Percentiles rank a stretch among this genome's conserved stretches.
These are phyloP conservation scores for Crataegus laevigata DNA, from an alignment of 306 rosid genomes.

Conservation along the genomic window DNA sequence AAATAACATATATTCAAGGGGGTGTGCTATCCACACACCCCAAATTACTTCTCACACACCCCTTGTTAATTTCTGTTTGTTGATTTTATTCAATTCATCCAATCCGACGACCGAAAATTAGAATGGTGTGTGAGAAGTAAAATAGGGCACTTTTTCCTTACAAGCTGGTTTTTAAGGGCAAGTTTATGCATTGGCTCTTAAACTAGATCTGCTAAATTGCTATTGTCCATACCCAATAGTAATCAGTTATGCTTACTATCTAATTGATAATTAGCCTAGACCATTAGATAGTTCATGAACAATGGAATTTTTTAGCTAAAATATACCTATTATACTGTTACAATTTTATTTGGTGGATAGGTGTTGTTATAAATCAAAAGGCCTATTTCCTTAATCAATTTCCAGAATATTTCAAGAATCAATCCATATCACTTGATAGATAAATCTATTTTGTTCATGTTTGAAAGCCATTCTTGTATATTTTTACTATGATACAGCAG, in stretches of 20 bases:
- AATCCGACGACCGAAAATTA: no score
- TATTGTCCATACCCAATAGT: background rate
- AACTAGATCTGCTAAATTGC: background rate
- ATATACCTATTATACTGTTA: background rate
- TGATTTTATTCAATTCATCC: no score
- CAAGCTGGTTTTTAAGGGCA: no score
- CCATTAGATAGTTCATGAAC: background rate
- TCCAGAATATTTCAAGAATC: background rate
- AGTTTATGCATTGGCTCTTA: no score
- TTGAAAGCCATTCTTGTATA: background rate
- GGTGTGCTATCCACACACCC: no score
- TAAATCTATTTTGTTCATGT: background rate
- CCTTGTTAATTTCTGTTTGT: no score
- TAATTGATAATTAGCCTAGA: background rate
- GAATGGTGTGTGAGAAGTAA: no score
- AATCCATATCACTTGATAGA: background rate
- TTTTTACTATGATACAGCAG: background rate
- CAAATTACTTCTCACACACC: no score
- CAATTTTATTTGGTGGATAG: background rate
- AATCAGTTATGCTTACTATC: background rate
- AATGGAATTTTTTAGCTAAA: background rate
- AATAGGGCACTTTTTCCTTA: no score
- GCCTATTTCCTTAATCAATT: background rate
- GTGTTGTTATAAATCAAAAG: background rate
- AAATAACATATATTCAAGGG: no score